Evolutionary conservation across 2,329 filamentous ascomycete genomes (phyloP).

Genomic region (Chaetomiaceae sp.): DNA sequence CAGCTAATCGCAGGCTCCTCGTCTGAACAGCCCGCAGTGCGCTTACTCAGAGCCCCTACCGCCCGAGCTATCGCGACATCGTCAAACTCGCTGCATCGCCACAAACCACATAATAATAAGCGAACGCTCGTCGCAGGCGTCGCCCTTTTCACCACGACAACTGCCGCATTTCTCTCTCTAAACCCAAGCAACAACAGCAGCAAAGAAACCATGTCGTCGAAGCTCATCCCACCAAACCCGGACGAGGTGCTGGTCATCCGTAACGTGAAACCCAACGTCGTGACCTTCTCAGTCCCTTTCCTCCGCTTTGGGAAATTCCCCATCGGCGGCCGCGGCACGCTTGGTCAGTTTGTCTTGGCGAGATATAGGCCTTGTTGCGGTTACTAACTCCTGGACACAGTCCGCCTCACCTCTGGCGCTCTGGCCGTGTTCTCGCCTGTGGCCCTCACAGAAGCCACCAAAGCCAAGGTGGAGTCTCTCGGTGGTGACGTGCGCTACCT

Average conservation of each 20-base stretch:
- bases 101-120: background rate
- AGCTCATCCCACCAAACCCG: slow-evolving; percentile 66
- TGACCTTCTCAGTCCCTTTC: slow-evolving; percentile 80
- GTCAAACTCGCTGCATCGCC: background rate
- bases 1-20: background rate
- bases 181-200: slow-evolving; percentile 38
- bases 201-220: slow-evolving; percentile 47
- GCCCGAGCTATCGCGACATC: background rate
- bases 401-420: slow-evolving; percentile 69
- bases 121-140: background rate
- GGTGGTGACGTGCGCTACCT: slow-evolving; percentile 76
- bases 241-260: slow-evolving; percentile 86
- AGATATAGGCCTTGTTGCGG: no score
- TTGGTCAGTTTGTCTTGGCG: slow-evolving; percentile 63
- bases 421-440: slow-evolving; percentile 92
- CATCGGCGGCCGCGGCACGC: slow-evolving; percentile 80
- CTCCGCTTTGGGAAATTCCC: slow-evolving; percentile 72
- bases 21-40: background rate
- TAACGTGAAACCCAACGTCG: slow-evolving; percentile 71
- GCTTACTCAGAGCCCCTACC: background rate
- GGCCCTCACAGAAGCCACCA: slow-evolving; percentile 71
- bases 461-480: slow-evolving; percentile 56
- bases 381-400: slow-evolving; percentile 38
- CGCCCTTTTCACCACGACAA: background rate
- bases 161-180: slow-evolving; percentile 60